Evolutionary conservation across 2,329 filamentous ascomycete species (phyloP), one percentile per base, ranked within the genome.

Genomic region (Alternaria ethzedia): DNA sequence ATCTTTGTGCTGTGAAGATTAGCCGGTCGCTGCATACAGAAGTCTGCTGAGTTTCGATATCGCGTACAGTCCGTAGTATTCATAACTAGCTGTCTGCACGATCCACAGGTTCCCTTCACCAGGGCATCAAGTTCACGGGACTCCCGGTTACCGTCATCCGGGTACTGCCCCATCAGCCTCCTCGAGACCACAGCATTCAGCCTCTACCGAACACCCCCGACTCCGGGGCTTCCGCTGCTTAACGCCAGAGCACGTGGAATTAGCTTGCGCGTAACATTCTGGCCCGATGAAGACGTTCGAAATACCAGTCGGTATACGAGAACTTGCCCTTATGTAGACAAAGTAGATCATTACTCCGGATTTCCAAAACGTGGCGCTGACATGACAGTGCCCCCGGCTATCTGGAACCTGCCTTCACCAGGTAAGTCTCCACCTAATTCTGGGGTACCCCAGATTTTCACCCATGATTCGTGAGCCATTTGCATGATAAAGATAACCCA

Each of bases 61-160:
- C 12, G 17, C 12, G 8, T 51, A 51, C 9, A 51, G 15, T 20
- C 8, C 10, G 17, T 36, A 41, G 17, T 15, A 45, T 28, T 4
- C 12, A 52, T 28, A 15, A 26, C 45, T 26, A 23, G 30, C 36
- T 23, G 15, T 41, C 13, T 36, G 13, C 49, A 52, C 13, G 49
- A 21, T 41, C 11, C 11, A 52, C 20, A 15, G 20, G 15, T 41
- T 15, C 6, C 25, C 17, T 50, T 28, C 47, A 32, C 15, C 25
- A 50, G n/a, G 13, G 36, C 8, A 7, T 7, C 47, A n/a, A 13
- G 43, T 20, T 44, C 6, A 46, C 30, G n/a, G 49, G 56, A 21
- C 28, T 56, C 36, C 54, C 61, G 66, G 64, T 25, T 63, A 68
- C 54, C 61, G 44, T 65, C 54, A 60, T 46, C 64, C 64, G 64